phyloP scores from a whole-genome alignment of 2,329 filamentous ascomycete genomes.

The Stagonosporopsis vannaccii region DNA sequence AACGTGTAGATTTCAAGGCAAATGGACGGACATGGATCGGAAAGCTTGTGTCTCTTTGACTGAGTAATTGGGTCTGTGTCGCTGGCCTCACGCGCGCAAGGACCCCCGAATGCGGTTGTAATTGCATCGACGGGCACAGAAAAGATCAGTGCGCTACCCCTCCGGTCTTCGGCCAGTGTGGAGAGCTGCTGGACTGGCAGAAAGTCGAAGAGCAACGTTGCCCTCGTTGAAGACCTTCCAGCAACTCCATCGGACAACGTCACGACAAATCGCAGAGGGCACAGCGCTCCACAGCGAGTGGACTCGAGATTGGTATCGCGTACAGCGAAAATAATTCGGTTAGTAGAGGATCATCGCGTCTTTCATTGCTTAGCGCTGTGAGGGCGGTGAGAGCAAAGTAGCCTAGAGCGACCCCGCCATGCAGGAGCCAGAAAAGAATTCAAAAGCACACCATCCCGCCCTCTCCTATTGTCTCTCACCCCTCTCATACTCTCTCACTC shows the following conservation, averaged over 20 bases:
- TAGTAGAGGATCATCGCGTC: constrained; percentile 11
- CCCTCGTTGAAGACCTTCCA: background rate
- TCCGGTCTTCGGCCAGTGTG: constrained; percentile 20
- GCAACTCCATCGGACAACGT: background rate
- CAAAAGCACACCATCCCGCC: constrained; percentile 48
- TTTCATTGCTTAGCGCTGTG: constrained; percentile 7
- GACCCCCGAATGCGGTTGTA: background rate
- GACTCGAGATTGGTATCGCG: background rate
- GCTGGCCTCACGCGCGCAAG: constrained; percentile 1
- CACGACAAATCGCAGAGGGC: background rate
- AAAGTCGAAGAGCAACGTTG: background rate
- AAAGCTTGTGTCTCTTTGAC: background rate
- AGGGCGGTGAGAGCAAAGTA: constrained; percentile 19
- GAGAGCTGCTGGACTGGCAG: constrained; percentile 16
- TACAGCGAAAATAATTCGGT: background rate
- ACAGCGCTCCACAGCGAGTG: background rate
- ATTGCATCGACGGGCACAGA: background rate
- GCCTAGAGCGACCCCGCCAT: constrained; percentile 30
- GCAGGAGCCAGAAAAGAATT: constrained; percentile 38
- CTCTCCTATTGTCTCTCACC: constrained; percentile 16
- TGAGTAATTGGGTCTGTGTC: constrained; percentile 1
- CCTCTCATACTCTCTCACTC: constrained; percentile 22
- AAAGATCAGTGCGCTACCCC: constrained; percentile 11
- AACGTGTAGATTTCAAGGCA: background rate
- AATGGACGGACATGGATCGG: background rate